Percentiles rank a stretch among this genome's conserved stretches.
Conservation (phyloP, 2,329 filamentous ascomycete genomes). For the Emericellopsis atlantica region DNA sequence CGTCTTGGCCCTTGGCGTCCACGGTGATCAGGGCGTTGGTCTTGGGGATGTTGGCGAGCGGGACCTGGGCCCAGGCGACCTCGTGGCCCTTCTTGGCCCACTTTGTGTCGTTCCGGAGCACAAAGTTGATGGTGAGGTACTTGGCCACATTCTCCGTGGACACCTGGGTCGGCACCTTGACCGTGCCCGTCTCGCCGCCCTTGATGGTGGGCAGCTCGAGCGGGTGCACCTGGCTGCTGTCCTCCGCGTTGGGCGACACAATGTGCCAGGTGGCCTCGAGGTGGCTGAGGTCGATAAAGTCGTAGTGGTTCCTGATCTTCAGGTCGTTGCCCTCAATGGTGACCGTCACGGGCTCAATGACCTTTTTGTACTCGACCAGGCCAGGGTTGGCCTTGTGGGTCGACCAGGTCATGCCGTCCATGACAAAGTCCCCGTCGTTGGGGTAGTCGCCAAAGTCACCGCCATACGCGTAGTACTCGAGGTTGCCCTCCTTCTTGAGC, state of each 20-base stretch:
- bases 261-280: slow-evolving; percentile 29
- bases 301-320: slow-evolving; percentile 32
- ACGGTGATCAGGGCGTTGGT: slow-evolving; percentile 12
- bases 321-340: slow-evolving; percentile 21
- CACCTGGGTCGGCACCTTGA: slow-evolving; percentile 10
- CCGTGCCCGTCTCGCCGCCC: slow-evolving; percentile 20
- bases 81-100: slow-evolving; percentile 43
- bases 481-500: slow-evolving; percentile 25
- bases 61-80: slow-evolving; percentile 39
- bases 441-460: slow-evolving; percentile 50
- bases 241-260: slow-evolving; percentile 26
- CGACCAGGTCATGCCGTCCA: slow-evolving; percentile 44
- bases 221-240: neutral
- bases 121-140: slow-evolving; percentile 32
- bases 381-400: slow-evolving; percentile 44
- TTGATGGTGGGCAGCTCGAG: slow-evolving; percentile 26
- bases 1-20: slow-evolving; percentile 9
- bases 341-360: slow-evolving; percentile 38
- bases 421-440: slow-evolving; percentile 48
- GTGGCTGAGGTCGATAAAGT: slow-evolving; percentile 31
- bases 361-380: slow-evolving; percentile 42
- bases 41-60: slow-evolving; percentile 12
- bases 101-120: slow-evolving; percentile 23
- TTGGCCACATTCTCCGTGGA: slow-evolving; percentile 11
- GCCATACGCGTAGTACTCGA: slow-evolving; percentile 43